These are phyloP conservation scores for Zanthoxylum bungeanum DNA, from an alignment of 345 rosid genomes.

Conservation along the genomic window DNA sequence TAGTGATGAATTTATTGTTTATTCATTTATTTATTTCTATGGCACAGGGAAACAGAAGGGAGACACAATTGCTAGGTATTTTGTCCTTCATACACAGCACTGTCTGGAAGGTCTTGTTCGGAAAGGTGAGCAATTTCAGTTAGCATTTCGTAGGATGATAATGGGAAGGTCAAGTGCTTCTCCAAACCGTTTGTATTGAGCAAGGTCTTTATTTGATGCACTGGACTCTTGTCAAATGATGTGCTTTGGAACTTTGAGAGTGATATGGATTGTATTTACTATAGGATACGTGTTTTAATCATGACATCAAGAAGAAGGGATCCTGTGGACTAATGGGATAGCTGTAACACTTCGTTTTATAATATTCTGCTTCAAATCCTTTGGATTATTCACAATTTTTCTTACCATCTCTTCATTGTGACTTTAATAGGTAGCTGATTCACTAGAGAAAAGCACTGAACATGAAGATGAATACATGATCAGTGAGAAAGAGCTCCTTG, in stretches of 20 bases:
- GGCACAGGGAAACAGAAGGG: slow-evolving; percentile 95
- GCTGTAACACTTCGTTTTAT: background rate
- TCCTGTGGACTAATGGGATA: background rate
- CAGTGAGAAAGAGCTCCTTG: slow-evolving; percentile 97
- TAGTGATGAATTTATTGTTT: background rate
- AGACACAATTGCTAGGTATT: slow-evolving; percentile 86
- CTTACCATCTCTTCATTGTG: background rate
- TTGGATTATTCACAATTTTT: background rate
- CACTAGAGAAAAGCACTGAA: slow-evolving; percentile 98
- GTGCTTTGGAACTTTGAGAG: background rate
- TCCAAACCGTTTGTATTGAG: background rate
- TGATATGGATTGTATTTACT: background rate
- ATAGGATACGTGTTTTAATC: background rate
- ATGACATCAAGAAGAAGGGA: background rate
- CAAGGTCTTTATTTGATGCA: background rate
- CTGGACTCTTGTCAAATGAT: background rate
- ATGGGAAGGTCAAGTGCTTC: slow-evolving; percentile 5
- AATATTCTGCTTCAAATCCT: background rate
- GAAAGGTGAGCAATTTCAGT: slow-evolving; percentile 50
- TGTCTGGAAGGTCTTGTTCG: slow-evolving; percentile 96
- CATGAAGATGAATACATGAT: slow-evolving; percentile 99
- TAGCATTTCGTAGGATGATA: background rate
- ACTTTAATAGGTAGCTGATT: slow-evolving; percentile 75
- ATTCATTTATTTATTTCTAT: background rate
- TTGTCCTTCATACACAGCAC: slow-evolving; percentile 95